Evolutionary conservation across 805 yeast species (phyloP).

Genomic region (Grigorovia transvaalensis): DNA sequence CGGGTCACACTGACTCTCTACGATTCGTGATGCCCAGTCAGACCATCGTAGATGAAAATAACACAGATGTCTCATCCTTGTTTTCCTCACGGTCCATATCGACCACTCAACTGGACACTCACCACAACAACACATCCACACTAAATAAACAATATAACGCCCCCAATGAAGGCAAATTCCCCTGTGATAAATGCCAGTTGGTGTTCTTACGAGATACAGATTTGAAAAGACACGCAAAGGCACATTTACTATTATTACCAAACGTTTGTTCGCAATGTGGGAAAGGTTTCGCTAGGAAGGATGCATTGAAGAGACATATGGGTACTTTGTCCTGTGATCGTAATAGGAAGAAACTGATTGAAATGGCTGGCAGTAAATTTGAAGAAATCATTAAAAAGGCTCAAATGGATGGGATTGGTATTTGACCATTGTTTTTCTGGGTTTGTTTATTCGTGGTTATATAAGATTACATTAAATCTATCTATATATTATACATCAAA

Average conservation of each 20-base stretch:
- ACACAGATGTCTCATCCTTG: not conserved
- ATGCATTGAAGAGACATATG: conserved; percentile 66
- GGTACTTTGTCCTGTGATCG: conserved; percentile 68
- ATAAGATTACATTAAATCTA: too few relatives aligned
- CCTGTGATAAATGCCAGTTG: conserved; percentile 51
- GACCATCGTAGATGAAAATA: not conserved
- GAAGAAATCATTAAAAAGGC: conserved; percentile 26
- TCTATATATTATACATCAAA: not conserved
- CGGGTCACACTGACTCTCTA: not conserved
- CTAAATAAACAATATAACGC: not conserved
- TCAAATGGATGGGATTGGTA: conserved; percentile 19
- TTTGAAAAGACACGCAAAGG: conserved; percentile 64
- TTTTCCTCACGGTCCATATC: not conserved
- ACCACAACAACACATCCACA: not conserved
- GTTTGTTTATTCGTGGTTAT: too few relatives aligned
- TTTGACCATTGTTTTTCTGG: conserved; percentile 5
- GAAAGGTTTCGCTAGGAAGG: conserved; percentile 76
- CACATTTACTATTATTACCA: conserved; percentile 60
- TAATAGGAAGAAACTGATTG: conserved; percentile 44
- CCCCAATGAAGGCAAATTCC: conserved; percentile 31
- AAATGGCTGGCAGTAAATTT: conserved; percentile 29
- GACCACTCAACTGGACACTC: not conserved
- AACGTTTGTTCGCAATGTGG: conserved; percentile 69
- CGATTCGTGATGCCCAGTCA: conserved; percentile 1
- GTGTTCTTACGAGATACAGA: conserved; percentile 61